Conservation (phyloP, 192 early-diverging fungal species). For the Umbelopsis ramanniana region DNA sequence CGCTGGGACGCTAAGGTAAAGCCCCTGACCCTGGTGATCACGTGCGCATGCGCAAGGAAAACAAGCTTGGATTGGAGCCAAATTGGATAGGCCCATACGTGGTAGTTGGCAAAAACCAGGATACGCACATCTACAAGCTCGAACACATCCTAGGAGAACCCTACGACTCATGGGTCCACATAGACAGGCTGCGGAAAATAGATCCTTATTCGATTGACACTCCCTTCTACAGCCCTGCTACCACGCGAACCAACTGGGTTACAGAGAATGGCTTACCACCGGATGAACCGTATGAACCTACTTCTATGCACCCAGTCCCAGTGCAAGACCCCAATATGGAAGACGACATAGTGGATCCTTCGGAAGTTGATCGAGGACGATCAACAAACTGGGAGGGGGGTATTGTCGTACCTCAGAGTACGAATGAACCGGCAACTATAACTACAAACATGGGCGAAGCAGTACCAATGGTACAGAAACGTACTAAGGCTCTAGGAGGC, state of each 20-base stretch:
- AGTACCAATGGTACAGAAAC: too few relatives aligned
- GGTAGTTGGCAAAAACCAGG: background rate
- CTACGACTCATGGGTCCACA: conserved; percentile 19
- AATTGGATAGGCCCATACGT: conserved; percentile 12
- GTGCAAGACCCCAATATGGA: too few relatives aligned
- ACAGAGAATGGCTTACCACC: too few relatives aligned
- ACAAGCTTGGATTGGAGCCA: conserved; percentile 9
- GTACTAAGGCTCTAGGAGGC: too few relatives aligned
- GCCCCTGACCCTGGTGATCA: conserved; percentile 14
- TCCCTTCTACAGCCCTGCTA: too few relatives aligned
- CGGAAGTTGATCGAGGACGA: conserved; percentile 13
- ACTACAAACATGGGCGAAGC: too few relatives aligned
- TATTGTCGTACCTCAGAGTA: background rate
- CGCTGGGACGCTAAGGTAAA: conserved; percentile 21
- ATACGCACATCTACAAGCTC: background rate
- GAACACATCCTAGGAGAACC: conserved; percentile 3
- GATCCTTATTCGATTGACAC: too few relatives aligned
- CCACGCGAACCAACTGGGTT: too few relatives aligned
- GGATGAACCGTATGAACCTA: too few relatives aligned
- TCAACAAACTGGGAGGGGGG: background rate
- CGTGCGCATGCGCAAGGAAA: background rate
- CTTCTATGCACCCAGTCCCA: too few relatives aligned
- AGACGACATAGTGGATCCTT: too few relatives aligned
- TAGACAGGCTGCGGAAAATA: background rate
- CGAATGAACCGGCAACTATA: too few relatives aligned